Evolutionary conservation across 257 asterid genomes (phyloP), one percentile per base, ranked within the genome.

Genomic region (Ballota nigra): DNA sequence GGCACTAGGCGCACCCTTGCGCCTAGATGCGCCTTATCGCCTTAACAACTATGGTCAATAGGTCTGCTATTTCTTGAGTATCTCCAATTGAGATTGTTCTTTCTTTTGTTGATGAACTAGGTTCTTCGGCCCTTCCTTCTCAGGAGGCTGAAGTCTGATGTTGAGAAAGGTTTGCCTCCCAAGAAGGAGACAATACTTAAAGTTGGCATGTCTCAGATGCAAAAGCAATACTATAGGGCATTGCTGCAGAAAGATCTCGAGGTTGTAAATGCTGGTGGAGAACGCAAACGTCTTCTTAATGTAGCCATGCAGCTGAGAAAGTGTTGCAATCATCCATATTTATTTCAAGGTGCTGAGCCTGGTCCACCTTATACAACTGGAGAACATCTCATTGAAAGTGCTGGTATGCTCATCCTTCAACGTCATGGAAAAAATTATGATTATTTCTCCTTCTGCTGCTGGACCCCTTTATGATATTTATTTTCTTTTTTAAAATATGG

Each of bases 151-250:
- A 95, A 95, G 76, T 95, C 99, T 77, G 99, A 95, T 81, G 98
- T 95, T 34, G 99, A 95, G 89, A 95, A 95, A 85, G 99, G 99
- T 68, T 84, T 95, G 75, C 99, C 99, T 66, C 99, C 99, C 47
- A 95, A 95, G 89, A 95, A 95, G 76, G 99, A 95, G 86, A 95
- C 99, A 10, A 95, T 95, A 77, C 98, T 95, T 47, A 92, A 95
- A 84, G 98, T 95, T 70, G 99, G 99, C 26, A 95, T 95, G 99
- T 95, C 99, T 75, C 99, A 95, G 84, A 89, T 95, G 99, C 99
- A 95, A 82, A 95, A 95, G 89, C 91, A 95, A 58, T 92, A 83
- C 71, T 95, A 95, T 47, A 85, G 77, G 79, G 97, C 99, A 57
- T 81, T 95, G 84, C 84, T 95, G 78, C 99, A 95, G 86, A 95